Evolutionary conservation across 805 yeast genomes (phyloP).

Genomic region (Yarrowia keelungensis): DNA sequence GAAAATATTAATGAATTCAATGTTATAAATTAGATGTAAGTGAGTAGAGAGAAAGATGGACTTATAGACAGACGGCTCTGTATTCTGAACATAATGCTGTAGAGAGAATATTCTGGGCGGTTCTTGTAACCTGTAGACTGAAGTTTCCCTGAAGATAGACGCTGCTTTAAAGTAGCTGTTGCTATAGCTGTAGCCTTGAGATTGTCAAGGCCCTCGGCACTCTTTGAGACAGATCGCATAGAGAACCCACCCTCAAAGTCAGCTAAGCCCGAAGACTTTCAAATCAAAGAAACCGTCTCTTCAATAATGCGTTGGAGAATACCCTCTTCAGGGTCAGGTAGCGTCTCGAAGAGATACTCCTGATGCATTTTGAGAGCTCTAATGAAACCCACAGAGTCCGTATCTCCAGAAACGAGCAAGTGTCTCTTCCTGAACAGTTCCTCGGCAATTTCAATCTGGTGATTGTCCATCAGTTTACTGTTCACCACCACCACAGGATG

Average conservation of each 20-base stretch:
- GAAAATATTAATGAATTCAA: too few relatives aligned
- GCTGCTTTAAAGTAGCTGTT: too few relatives aligned
- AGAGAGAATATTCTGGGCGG: too few relatives aligned
- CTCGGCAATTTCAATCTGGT: slow-evolving; percentile 78
- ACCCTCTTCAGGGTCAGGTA: slow-evolving; percentile 40
- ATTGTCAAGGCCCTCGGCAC: too few relatives aligned
- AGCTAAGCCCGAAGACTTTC: too few relatives aligned
- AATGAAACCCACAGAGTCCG: slow-evolving; percentile 21
- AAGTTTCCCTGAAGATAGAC: too few relatives aligned
- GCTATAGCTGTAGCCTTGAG: too few relatives aligned
- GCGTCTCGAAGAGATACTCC: slow-evolving; percentile 36
- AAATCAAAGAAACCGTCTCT: not conserved
- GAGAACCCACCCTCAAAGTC: too few relatives aligned
- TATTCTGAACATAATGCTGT: too few relatives aligned
- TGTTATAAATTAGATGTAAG: not conserved
- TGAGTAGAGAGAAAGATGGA: not conserved
- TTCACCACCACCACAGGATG: slow-evolving; percentile 76
- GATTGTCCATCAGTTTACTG: slow-evolving; percentile 79
- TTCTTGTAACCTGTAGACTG: too few relatives aligned
- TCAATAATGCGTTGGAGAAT: slow-evolving; percentile 12
- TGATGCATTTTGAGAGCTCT: slow-evolving; percentile 14
- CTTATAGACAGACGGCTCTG: not conserved
- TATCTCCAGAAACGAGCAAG: slow-evolving; percentile 43
- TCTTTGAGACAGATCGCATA: too few relatives aligned
- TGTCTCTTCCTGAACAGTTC: slow-evolving; percentile 54